Base-by-base conservation (phyloP, 352 stramenopile species). In the Globisporangium irregulare region DNA sequence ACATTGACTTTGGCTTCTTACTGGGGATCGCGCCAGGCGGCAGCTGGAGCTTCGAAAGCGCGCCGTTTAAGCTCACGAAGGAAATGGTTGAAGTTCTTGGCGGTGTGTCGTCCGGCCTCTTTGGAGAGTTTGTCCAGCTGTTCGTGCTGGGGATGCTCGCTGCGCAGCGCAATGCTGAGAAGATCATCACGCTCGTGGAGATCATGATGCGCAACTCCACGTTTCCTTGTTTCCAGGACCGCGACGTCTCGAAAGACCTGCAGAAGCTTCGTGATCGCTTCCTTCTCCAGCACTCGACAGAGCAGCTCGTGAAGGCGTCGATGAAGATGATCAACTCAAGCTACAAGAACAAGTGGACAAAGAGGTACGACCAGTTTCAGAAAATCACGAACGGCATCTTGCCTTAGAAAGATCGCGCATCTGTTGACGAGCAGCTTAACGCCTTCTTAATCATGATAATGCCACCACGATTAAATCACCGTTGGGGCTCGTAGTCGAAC, bases 1-100 rank as follows among this genome's bases (percentile, higher is more conserved):
- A 99, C 82, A 99, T 99, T 64, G 97, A 99, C 78, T 99, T 99
- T 76, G 97, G 97, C 5, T 99, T 98, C 70, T 88, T 99, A 50
- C 82, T 99, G 4, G 96, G 94, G 25, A 97, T 98, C 63, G 93
- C 90, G 24, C 96, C 97, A 34, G 94, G 98, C 36, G 94, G 93
- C 38, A 90, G 94, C 43, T 97, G 97, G 73, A 97, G 85, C 68
- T 86, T 97, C 38, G 96, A 99, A 82, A 84, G 80, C 54, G 95
- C 96, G 25, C 93, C 96, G 0, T 99, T 99, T 78, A 99, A 99
- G 73, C 80, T 99, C 14, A 98, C 91, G 15, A 86, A 88, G 25
- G 95, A 99, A 68, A 98, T 98, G 74, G 93, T 97, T 63, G 81
- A 97, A 61, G 89, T 99, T 15, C 79, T 99, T 3, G 93, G 92